Percentiles rank a stretch among this genome's conserved stretches.
Conservation (phyloP, 768 basidiomycete species). For the Glaciozyma martinii region DNA sequence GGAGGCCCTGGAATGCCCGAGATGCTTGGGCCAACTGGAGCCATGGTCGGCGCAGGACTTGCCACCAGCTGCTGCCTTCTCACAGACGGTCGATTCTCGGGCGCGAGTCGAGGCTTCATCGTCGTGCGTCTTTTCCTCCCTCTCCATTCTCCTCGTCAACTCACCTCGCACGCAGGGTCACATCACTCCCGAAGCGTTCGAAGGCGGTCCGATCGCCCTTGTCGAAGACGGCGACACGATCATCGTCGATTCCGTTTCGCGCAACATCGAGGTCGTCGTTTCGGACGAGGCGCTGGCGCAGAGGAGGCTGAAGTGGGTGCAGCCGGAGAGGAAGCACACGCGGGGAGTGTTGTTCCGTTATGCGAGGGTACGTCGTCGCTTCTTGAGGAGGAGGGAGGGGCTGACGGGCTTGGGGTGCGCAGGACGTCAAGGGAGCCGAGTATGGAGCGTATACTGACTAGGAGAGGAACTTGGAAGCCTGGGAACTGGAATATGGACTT, state of each 20-base stretch:
- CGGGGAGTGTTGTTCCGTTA: constrained; percentile 70
- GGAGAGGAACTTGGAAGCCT: too few species aligned
- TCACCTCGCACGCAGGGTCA: constrained; percentile 43
- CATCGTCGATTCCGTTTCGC: constrained; percentile 58
- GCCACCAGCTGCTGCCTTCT: constrained; percentile 68
- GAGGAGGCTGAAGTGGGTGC: constrained; percentile 61
- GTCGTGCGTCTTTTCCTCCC: neutral
- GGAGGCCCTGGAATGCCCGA: neutral
- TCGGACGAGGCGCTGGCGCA: constrained; percentile 55
- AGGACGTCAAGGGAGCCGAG: constrained; percentile 57
- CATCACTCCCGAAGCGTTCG: constrained; percentile 56
- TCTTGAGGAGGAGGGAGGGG: neutral
- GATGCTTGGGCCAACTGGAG: constrained; percentile 61
- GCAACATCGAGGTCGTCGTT: constrained; percentile 65
- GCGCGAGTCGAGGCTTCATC: constrained; percentile 58
- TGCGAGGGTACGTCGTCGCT: constrained; percentile 47
- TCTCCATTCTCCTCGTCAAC: neutral
- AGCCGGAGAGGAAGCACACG: constrained; percentile 56
- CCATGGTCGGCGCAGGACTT: constrained; percentile 74
- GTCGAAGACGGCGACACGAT: constrained; percentile 74
- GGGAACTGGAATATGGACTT: too few species aligned
- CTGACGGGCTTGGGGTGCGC: neutral
- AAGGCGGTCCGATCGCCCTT: constrained; percentile 80
- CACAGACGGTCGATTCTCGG: constrained; percentile 83
- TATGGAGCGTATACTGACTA: constrained; percentile 74